Conservation (phyloP, 2,329 filamentous ascomycete species). For the Metarhizium anisopliae region DNA sequence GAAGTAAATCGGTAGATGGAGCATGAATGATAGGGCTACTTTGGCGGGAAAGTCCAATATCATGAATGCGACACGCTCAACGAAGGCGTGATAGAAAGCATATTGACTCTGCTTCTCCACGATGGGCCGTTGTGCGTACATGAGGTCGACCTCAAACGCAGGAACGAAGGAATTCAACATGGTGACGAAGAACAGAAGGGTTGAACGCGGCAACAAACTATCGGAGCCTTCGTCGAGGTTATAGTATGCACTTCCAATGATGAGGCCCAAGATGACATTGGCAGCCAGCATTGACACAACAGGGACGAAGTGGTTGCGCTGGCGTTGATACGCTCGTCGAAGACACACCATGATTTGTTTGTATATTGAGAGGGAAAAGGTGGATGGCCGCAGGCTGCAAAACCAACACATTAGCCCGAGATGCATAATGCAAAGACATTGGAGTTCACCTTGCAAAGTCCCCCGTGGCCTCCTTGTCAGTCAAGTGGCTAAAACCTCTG, state of each 20-base stretch:
- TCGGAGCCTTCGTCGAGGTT: constrained; percentile 53
- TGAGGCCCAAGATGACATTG: constrained; percentile 67
- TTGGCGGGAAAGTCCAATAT: constrained; percentile 74
- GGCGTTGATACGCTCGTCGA: neutral
- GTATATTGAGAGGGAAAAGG: neutral
- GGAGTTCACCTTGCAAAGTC: too few relatives aligned
- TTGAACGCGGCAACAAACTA: constrained; percentile 70
- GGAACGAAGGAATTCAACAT: constrained; percentile 76
- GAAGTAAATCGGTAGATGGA: constrained; percentile 74
- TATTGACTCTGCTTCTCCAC: constrained; percentile 84
- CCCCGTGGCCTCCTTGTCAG: neutral
- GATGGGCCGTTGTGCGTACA: constrained; percentile 82
- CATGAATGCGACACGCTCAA: constrained; percentile 79
- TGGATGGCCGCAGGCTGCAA: too few relatives aligned
- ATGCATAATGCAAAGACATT: too few relatives aligned
- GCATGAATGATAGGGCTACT: constrained; percentile 57
- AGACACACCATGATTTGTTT: neutral
- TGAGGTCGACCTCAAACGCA: constrained; percentile 62
- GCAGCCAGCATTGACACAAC: constrained; percentile 37
- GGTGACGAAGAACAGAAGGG: constrained; percentile 77
- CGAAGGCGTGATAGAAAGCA: constrained; percentile 82
- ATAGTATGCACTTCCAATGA: constrained; percentile 73
- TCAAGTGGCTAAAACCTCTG: too few relatives aligned
- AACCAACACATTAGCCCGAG: too few relatives aligned
- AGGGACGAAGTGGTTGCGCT: neutral